Evolutionary conservation across 129 eudicot genomes (phyloP), one percentile per base, ranked within the genome.

Genomic region (Helianthus tuberosus): DNA sequence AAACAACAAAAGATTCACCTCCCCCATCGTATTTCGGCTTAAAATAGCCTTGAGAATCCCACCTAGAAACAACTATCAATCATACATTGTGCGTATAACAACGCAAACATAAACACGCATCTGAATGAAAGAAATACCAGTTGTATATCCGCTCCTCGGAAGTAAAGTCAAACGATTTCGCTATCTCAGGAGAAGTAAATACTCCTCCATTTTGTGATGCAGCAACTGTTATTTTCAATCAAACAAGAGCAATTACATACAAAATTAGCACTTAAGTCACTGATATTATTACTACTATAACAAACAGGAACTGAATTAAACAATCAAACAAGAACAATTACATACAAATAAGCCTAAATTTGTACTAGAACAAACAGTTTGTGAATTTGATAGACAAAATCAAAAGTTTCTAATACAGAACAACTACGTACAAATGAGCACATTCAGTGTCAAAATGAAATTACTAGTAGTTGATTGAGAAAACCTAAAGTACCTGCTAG

Each of bases 21-120:
- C 94, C 97, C 73, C 68, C 75, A 58, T 88, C 96, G 5, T 88
- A 79, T 53, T 79, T 86, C 58, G 99, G 99, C 86, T 88, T 95
- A 85, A 95, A 95, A 82, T 85, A 95, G 50, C 99, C 99, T 81
- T 91, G 94, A 11, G 99, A 91, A 61, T 95, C 99, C 97, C 99
- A 95, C 99, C 99, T 95, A 82, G 49, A 67, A 82, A 48, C 23
- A 81, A 64, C 47, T 68, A 69, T 9, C 5, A 29, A 52, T 68
- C 27, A 66, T 3, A 8, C 29, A 41, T 65, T 27, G 13, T 59
- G 5, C 16, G 23, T 27, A n/a, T 15, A 61, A 12, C 44, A 32
- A 1, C 29, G 0, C 1, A 16, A 27, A 29, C 29, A 29, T 8
- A 5, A 29, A 47, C 1, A 14, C 1, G 16, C 46, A 50, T 35